Percentiles rank a stretch among this genome's conserved stretches.
Conservation (phyloP, 306 rosid species). For the Trifolium subterraneum region DNA sequence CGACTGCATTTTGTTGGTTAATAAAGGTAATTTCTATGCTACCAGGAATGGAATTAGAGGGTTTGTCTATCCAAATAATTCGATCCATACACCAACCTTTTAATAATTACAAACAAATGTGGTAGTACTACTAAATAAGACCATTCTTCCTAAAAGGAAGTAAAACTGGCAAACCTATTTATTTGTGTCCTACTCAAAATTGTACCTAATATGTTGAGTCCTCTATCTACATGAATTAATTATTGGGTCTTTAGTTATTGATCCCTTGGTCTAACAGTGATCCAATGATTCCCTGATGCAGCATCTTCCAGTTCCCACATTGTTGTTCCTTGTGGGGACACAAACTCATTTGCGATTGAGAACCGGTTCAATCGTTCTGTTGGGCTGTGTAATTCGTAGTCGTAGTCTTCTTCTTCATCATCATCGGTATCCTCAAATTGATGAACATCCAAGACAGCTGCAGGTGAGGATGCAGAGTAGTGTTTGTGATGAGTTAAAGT, state of each 20-base stretch:
- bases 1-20: too few species aligned
- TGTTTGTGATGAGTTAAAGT: constrained; percentile 5
- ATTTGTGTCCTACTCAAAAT: constrained; percentile 33
- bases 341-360: constrained; percentile 39
- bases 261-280: constrained; percentile 57
- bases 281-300: constrained; percentile 58
- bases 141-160: constrained; percentile 9
- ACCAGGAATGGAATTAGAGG: neutral
- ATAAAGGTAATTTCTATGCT: too few species aligned
- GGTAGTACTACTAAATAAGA: neutral
- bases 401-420: neutral
- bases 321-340: constrained; percentile 14
- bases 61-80: neutral
- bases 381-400: constrained; percentile 35
- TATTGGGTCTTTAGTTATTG: neutral
- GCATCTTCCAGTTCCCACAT: constrained; percentile 36
- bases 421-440: constrained; percentile 41
- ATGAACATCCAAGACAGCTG: constrained; percentile 53
- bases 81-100: neutral
- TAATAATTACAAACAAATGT: neutral
- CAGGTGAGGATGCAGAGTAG: constrained; percentile 45
- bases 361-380: neutral
- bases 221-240: constrained; percentile 14
- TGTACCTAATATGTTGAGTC: neutral
- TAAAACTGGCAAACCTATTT: constrained; percentile 40